Evolutionary conservation across 208 protist genomes (phyloP).

Genomic region (Sergeia podlipaevii): DNA sequence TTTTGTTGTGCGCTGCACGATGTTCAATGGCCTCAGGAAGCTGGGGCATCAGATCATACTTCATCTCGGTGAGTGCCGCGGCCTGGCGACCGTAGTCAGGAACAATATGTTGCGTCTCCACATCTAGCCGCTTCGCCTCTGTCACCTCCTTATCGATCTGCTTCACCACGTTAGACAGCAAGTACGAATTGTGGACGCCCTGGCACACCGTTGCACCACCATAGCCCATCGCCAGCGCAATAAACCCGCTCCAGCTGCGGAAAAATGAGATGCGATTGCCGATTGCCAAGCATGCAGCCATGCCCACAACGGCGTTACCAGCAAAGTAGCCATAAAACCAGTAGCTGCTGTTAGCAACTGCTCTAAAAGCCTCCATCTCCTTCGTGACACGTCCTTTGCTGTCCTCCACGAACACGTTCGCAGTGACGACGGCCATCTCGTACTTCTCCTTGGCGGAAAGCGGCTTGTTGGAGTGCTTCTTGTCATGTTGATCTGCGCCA

Average conservation of each 20-base stretch:
- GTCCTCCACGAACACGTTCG: conserved; percentile 72
- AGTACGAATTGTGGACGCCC: conserved; percentile 48
- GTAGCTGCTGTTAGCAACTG: conserved; percentile 69
- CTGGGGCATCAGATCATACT: conserved; percentile 57
- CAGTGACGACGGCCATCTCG: conserved; percentile 62
- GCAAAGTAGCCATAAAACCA: conserved; percentile 87
- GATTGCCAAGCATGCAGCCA: conserved; percentile 57
- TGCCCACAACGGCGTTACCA: conserved; percentile 55
- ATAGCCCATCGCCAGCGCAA: conserved; percentile 73
- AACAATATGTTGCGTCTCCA: conserved; percentile 51
- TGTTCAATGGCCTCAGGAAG: conserved; percentile 28
- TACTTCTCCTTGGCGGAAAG: conserved; percentile 59
- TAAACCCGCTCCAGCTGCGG: conserved; percentile 66
- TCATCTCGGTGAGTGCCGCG: conserved; percentile 45
- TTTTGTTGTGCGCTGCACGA: neutral
- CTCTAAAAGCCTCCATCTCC: conserved; percentile 47
- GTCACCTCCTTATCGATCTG: conserved; percentile 58
- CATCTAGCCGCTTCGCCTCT: conserved; percentile 68
- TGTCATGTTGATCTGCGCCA: neutral
- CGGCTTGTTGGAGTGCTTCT: conserved; percentile 23
- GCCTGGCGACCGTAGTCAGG: conserved; percentile 63
- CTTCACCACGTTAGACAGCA: conserved; percentile 41
- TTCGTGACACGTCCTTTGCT: conserved; percentile 48
- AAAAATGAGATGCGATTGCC: conserved; percentile 69
- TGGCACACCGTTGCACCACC: conserved; percentile 69